Conservation (phyloP, 768 basidiomycete genomes). For the Clitopilus hobsonii region DNA sequence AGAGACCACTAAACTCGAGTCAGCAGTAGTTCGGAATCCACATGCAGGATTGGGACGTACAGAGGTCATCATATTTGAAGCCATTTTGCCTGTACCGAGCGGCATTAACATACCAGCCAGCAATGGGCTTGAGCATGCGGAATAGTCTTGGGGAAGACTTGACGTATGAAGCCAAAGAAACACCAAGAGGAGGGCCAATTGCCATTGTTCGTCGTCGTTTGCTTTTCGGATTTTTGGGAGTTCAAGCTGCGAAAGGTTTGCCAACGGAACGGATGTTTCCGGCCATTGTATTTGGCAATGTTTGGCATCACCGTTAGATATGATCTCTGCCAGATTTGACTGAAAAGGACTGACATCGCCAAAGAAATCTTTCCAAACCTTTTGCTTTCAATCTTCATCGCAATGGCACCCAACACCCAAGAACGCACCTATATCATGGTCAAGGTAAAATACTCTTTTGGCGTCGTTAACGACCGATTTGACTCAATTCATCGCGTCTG, state of each 20-base stretch:
- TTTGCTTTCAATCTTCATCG: constrained; percentile 25
- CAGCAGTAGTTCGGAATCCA: constrained; percentile 6
- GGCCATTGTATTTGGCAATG: constrained; percentile 35
- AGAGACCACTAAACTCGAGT: constrained; percentile 53
- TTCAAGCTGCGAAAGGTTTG: neutral
- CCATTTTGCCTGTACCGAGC: constrained; percentile 85
- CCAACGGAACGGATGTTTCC: constrained; percentile 30
- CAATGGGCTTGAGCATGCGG: constrained; percentile 69
- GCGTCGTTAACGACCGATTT: neutral
- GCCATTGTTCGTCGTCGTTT: constrained; percentile 16
- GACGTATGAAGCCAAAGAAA: constrained; percentile 75
- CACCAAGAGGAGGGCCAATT: constrained; percentile 61
- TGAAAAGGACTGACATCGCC: constrained; percentile 7
- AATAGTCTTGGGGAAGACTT: constrained; percentile 64
- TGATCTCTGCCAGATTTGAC: constrained; percentile 31
- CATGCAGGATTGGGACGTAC: constrained; percentile 42
- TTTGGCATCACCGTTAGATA: constrained; percentile 32
- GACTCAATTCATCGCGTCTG: constrained; percentile 9
- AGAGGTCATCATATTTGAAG: constrained; percentile 91
- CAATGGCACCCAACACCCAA: constrained; percentile 40
- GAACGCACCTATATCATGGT: constrained; percentile 99
- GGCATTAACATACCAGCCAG: constrained; percentile 76
- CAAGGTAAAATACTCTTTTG: constrained; percentile 56
- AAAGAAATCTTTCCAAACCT: constrained; percentile 16
- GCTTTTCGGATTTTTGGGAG: constrained; percentile 7